A percentile compares a stretch with the other conserved stretches of the same genome.
phyloP scores from a whole-genome alignment of 2,329 filamentous ascomycete genomes.

The Paraconiothyrium brasiliense region DNA sequence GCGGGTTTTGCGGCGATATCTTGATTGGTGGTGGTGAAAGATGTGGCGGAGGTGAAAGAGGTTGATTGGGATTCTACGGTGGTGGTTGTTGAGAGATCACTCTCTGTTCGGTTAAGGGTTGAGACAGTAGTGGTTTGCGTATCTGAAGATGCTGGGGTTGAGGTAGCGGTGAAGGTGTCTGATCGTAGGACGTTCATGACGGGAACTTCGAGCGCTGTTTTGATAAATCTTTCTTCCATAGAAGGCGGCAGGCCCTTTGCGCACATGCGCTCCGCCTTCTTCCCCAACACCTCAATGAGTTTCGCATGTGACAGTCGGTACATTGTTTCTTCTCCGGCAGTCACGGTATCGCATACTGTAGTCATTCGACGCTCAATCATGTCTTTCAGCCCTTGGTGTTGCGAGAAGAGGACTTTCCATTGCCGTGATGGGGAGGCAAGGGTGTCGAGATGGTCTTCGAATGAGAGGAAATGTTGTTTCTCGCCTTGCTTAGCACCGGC shows the following conservation, averaged over 20 bases:
- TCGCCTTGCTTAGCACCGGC: slow-evolving; percentile 48
- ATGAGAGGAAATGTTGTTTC: slow-evolving; percentile 72
- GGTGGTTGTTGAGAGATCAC: slow-evolving; percentile 30
- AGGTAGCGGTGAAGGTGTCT: slow-evolving; percentile 46
- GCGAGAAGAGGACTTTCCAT: slow-evolving; percentile 64
- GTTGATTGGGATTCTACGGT: slow-evolving; percentile 29
- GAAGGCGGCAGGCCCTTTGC: slow-evolving; percentile 73
- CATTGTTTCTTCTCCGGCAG: slow-evolving; percentile 85
- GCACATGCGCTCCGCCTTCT: slow-evolving; percentile 77
- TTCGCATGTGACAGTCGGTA: slow-evolving; percentile 80
- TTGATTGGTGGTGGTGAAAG: slow-evolving; percentile 23
- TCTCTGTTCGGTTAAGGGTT: slow-evolving; percentile 2
- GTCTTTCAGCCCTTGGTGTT: slow-evolving; percentile 49
- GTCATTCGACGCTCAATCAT: slow-evolving; percentile 73
- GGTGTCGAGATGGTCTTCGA: slow-evolving; percentile 76
- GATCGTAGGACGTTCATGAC: slow-evolving; percentile 73
- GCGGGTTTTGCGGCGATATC: slow-evolving; percentile 24
- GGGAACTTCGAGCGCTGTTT: slow-evolving; percentile 77
- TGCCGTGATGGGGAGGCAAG: slow-evolving; percentile 66
- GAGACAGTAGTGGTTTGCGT: slow-evolving; percentile 17
- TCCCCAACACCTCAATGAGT: slow-evolving; percentile 70
- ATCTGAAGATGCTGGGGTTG: slow-evolving; percentile 26
- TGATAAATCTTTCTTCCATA: slow-evolving; percentile 87
- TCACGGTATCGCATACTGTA: slow-evolving; percentile 80
- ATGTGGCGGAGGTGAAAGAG: slow-evolving; percentile 21